These are phyloP conservation scores for Phytomonas sp. DNA, from an alignment of 208 protist genomes.

Conservation along the genomic window DNA sequence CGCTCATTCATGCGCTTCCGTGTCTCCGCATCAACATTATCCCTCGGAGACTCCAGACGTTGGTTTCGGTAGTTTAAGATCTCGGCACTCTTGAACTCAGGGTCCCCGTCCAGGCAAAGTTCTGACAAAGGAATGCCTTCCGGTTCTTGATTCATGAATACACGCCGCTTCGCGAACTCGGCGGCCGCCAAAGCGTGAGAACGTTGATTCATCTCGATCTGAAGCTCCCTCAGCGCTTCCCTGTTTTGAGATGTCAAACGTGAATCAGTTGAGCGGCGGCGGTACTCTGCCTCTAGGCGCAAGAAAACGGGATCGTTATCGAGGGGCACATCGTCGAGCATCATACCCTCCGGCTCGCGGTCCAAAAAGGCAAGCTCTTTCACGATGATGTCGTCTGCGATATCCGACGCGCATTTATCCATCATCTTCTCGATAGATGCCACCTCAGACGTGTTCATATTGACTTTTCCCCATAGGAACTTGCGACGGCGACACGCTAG, in stretches of 20 bases:
- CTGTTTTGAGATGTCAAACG: conserved; percentile 44
- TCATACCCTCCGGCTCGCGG: conserved; percentile 77
- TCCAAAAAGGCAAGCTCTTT: conserved; percentile 72
- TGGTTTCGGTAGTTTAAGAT: conserved; percentile 51
- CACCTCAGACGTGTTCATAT: conserved; percentile 28
- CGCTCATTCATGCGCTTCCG: conserved; percentile 40
- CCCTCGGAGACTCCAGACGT: conserved; percentile 14
- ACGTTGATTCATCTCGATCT: conserved; percentile 61
- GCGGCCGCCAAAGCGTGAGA: conserved; percentile 54
- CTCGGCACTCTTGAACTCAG: conserved; percentile 69
- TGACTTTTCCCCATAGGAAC: neutral
- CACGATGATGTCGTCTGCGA: conserved; percentile 68
- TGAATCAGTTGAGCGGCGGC: conserved; percentile 43
- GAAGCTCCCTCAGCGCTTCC: conserved; percentile 56
- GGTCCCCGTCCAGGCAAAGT: conserved; percentile 68
- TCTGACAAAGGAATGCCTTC: conserved; percentile 64
- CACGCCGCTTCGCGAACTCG: conserved; percentile 55
- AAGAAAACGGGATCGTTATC: conserved; percentile 63
- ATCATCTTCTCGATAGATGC: conserved; percentile 65
- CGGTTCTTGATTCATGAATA: conserved; percentile 62
- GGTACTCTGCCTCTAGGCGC: conserved; percentile 70
- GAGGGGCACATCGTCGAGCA: conserved; percentile 62
- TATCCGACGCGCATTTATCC: conserved; percentile 59
- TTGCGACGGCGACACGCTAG: conserved; percentile 37
- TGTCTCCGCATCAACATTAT: conserved; percentile 21